phyloP scores from a whole-genome alignment of 495 filamentous ascomycete species.

The Bryoglossum gracile region DNA sequence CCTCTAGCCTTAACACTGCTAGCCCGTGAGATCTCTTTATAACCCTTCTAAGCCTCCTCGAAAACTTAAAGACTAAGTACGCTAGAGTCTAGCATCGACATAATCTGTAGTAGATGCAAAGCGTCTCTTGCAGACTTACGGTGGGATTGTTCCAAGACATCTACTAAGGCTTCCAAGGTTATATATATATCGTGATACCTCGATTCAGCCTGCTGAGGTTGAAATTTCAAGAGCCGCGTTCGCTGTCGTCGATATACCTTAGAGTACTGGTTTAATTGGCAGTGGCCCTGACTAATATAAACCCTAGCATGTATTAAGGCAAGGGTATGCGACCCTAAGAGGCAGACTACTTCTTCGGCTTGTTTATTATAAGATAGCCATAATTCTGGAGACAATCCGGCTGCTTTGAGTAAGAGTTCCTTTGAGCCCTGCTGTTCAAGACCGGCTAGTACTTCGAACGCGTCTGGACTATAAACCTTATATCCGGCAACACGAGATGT shows the following conservation, averaged over 20 bases:
- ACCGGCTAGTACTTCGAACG: slow-evolving; percentile 28
- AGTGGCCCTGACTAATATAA: slow-evolving; percentile 24
- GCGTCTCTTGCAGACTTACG: slow-evolving; percentile 28
- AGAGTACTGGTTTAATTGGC: slow-evolving; percentile 25
- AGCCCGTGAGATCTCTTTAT: slow-evolving; percentile 5
- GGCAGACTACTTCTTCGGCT: slow-evolving; percentile 26
- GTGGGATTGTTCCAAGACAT: slow-evolving; percentile 22
- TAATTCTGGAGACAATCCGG: slow-evolving; percentile 25
- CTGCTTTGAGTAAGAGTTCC: slow-evolving; percentile 35
- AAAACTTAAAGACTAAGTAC: slow-evolving; percentile 31
- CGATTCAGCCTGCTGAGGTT: slow-evolving; percentile 14
- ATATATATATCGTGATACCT: slow-evolving; percentile 26
- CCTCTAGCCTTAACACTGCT: background rate
- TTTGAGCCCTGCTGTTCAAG: slow-evolving; percentile 30
- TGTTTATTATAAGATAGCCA: slow-evolving; percentile 5
- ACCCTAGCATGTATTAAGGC: slow-evolving; percentile 35
- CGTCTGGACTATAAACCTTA: slow-evolving; percentile 28
- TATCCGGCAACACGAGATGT: slow-evolving; percentile 33
- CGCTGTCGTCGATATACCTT: slow-evolving; percentile 23
- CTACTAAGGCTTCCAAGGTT: slow-evolving; percentile 17
- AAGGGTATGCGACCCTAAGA: slow-evolving; percentile 31
- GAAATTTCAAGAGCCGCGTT: slow-evolving; percentile 16
- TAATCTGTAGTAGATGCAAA: slow-evolving; percentile 32
- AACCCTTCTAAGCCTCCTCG: slow-evolving; percentile 18
- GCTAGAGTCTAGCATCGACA: slow-evolving; percentile 32